These are phyloP conservation scores for Populus trichocarpa DNA, from an alignment of 441 rosid genomes.

Conservation along the genomic window DNA sequence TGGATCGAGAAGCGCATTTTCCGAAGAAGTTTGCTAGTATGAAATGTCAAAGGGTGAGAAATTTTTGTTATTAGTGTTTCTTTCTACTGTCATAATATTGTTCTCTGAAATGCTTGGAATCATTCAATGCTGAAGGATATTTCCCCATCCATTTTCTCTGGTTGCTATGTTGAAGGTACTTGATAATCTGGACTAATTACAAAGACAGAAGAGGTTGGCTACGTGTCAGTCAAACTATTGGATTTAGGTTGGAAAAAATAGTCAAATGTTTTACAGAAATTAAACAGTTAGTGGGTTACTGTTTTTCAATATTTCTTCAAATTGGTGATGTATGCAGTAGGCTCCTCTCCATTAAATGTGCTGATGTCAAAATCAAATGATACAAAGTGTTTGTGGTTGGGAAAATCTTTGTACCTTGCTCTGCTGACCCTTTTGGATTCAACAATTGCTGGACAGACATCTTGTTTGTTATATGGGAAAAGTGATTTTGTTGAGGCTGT, in stretches of 20 bases:
- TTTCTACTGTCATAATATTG: not conserved
- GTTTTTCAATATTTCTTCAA: not conserved
- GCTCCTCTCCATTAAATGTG: not conserved
- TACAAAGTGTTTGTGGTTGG: not conserved
- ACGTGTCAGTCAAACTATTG: not conserved
- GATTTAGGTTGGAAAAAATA: not conserved
- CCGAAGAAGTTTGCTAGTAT: constrained; percentile 27
- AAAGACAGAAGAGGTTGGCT: not conserved
- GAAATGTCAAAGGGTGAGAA: constrained; percentile 42
- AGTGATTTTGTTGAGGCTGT: not conserved
- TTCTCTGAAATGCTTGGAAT: not conserved
- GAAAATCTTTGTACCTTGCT: not conserved
- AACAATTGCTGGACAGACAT: not conserved
- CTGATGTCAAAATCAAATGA: not conserved
- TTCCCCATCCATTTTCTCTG: not conserved
- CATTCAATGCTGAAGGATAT: not conserved
- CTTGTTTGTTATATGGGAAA: not conserved
- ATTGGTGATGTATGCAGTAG: not conserved
- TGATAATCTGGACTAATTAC: not conserved
- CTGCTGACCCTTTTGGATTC: not conserved
- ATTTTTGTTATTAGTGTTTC: constrained; percentile 3
- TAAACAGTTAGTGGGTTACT: not conserved
- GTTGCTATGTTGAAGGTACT: not conserved
- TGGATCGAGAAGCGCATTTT: constrained; percentile 27
- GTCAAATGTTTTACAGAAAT: not conserved